Conservation (phyloP, 164 flowering plant genomes). For the Piper longum region DNA sequence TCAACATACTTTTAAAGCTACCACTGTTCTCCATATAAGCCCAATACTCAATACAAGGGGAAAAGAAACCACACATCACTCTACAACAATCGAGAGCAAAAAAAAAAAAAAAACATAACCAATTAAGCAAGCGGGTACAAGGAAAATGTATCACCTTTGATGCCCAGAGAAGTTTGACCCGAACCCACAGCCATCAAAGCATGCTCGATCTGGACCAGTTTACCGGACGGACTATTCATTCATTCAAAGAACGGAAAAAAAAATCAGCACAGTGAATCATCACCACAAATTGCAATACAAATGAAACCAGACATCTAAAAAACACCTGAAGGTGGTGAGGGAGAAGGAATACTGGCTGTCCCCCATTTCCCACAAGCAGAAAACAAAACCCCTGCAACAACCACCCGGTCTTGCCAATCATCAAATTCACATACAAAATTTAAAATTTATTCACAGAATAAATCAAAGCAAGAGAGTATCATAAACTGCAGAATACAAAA, state of each 20-base stretch:
- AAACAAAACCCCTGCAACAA: too few relatives aligned
- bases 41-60: too few relatives aligned
- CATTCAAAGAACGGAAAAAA: not conserved
- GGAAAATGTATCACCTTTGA: constrained; percentile 46
- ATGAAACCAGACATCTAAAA: not conserved
- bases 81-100: not conserved
- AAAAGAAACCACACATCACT: too few relatives aligned
- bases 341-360: constrained; percentile 30
- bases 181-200: constrained; percentile 97
- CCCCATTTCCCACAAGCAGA: constrained; percentile 12
- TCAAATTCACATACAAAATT: too few relatives aligned
- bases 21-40: too few relatives aligned
- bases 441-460: too few relatives aligned
- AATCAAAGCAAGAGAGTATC: too few relatives aligned
- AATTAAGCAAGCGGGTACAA: not conserved
- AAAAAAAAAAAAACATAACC: too few relatives aligned
- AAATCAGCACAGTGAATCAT: not conserved
- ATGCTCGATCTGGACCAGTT: constrained; percentile 97
- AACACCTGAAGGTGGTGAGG: constrained; percentile 30
- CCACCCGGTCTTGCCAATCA: too few relatives aligned
- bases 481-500: too few relatives aligned
- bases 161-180: constrained; percentile 93
- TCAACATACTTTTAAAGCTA: too few relatives aligned
- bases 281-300: not conserved
- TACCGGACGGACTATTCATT: constrained; percentile 74